Evolutionary conservation across 2,329 filamentous ascomycete genomes (phyloP), one percentile per base, ranked within the genome.

Genomic region (Fonsecaea pugnacius): DNA sequence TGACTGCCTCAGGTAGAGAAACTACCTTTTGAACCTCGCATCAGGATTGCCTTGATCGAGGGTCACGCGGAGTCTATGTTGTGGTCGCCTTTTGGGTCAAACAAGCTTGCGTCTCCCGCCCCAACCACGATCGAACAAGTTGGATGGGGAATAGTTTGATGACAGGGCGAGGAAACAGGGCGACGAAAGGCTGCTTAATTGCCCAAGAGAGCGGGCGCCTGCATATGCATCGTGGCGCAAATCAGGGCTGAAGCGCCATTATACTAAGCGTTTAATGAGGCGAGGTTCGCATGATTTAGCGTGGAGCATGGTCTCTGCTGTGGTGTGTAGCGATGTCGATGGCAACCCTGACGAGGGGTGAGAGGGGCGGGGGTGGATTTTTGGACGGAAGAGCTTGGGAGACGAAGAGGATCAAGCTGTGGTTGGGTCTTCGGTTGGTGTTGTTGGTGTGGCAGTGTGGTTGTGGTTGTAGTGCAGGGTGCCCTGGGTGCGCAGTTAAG

Each of bases 171-270:
- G 50, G 21, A 27, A 57, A 43, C 14, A 43, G n/a, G 24, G 52
- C 38, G 40, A 48, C 57, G 30, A 60, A 60, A 48, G 62, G 27
- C 38, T 38, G n/a, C 14, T 51, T 48, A 48, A 56, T 46, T 36
- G 35, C 24, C 62, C 12, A 35, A 60, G n/a, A 43, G 27, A 18
- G 12, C 35, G 50, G 50, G 54, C 60, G 54, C 33, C n/a, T 58
- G 60, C 60, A 58, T 46, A 58, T 58, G 54, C 55, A 58, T 32
- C 40, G 32, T 27, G 18, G 48, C 51, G 40, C 56, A 51, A 35
- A 35, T 51, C 43, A 43, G 38, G 27, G 14, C 33, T 24, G 21
- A 48, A 27, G 10, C 2, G 6, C 18, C 18, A 3, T 48, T 6
- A 21, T 27, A 18, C 43, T 48, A 48, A 48, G 21, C 14, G 43